Percentiles rank a stretch among this genome's conserved stretches.
Conservation (phyloP, 345 rosid genomes). For the Fremontodendron californicum region DNA sequence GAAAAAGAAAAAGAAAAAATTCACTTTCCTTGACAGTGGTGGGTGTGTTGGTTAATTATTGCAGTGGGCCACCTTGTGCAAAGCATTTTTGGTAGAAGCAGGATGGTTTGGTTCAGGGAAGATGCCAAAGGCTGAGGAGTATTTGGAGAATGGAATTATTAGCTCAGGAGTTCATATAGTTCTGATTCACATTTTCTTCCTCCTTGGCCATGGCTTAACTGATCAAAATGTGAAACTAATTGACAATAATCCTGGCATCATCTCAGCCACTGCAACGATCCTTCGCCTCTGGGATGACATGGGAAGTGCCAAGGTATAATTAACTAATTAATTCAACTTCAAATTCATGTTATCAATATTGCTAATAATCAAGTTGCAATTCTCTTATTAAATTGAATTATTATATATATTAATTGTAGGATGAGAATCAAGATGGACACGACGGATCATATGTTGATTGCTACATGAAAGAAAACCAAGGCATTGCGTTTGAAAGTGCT, state of each 20-base stretch:
- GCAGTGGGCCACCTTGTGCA: slow-evolving; percentile 54
- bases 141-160: slow-evolving; percentile 49
- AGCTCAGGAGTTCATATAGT: slow-evolving; percentile 53
- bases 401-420: slow-evolving; percentile 18
- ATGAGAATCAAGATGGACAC: slow-evolving; percentile 48
- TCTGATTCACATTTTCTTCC: slow-evolving; percentile 45
- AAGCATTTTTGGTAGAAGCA: slow-evolving; percentile 59
- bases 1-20: too few species aligned
- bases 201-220: slow-evolving; percentile 38
- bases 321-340: background rate
- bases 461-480: slow-evolving; percentile 41
- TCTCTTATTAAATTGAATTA: background rate
- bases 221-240: slow-evolving; percentile 28
- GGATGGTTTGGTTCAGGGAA: slow-evolving; percentile 45
- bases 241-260: slow-evolving; percentile 30
- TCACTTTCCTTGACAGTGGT: background rate
- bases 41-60: background rate
- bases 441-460: slow-evolving; percentile 64
- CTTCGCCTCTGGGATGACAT: slow-evolving; percentile 63
- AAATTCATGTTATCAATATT: too few species aligned
- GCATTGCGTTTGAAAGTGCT: slow-evolving; percentile 27
- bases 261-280: slow-evolving; percentile 41
- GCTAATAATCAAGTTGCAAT: too few species aligned
- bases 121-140: slow-evolving; percentile 38
- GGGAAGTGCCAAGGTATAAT: slow-evolving; percentile 51